These are phyloP conservation scores for Amanita thiersii DNA, from an alignment of 768 basidiomycete species.

Conservation along the genomic window DNA sequence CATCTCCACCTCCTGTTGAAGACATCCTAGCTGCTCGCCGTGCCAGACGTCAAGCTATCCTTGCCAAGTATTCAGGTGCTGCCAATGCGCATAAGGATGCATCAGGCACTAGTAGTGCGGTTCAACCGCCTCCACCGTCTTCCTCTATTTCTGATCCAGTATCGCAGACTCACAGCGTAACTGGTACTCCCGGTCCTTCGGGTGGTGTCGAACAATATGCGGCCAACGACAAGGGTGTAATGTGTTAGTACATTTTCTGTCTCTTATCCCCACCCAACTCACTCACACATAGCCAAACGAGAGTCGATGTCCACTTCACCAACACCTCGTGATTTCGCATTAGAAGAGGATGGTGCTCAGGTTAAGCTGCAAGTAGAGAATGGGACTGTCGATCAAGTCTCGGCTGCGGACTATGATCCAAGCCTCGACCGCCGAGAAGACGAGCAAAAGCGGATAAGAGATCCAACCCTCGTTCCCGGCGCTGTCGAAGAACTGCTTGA, in stretches of 20 bases:
- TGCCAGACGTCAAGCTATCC: constrained; percentile 67
- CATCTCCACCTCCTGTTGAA: constrained; percentile 50
- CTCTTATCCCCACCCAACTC: constrained; percentile 3
- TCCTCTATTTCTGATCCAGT: constrained; percentile 54
- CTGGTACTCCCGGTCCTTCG: constrained; percentile 22
- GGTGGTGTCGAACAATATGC: constrained; percentile 5
- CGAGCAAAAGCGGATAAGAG: constrained; percentile 60
- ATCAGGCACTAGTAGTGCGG: constrained; percentile 66
- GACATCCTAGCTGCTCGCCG: constrained; percentile 60
- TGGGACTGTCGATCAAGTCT: constrained; percentile 58
- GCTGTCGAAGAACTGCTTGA: constrained; percentile 52
- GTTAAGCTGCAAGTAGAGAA: constrained; percentile 37
- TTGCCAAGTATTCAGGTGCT: constrained; percentile 62
- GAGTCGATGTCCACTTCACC: constrained; percentile 54
- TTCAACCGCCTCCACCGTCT: constrained; percentile 57
- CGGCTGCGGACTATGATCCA: constrained; percentile 88
- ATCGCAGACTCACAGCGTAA: constrained; percentile 45
- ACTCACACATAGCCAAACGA: constrained; percentile 29
- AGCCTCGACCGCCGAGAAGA: constrained; percentile 76
- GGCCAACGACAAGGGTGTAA: constrained; percentile 1
- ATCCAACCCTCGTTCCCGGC: constrained; percentile 25
- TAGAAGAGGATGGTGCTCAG: constrained; percentile 44
- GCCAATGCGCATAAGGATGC: constrained; percentile 40
- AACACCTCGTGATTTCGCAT: constrained; percentile 49
- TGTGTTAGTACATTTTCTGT: constrained; percentile 13